A percentile compares a stretch with the other conserved stretches of the same genome.
These are phyloP conservation scores for Globisporangium recalcitrans DNA, from an alignment of 352 stramenopile species.

Conservation along the genomic window DNA sequence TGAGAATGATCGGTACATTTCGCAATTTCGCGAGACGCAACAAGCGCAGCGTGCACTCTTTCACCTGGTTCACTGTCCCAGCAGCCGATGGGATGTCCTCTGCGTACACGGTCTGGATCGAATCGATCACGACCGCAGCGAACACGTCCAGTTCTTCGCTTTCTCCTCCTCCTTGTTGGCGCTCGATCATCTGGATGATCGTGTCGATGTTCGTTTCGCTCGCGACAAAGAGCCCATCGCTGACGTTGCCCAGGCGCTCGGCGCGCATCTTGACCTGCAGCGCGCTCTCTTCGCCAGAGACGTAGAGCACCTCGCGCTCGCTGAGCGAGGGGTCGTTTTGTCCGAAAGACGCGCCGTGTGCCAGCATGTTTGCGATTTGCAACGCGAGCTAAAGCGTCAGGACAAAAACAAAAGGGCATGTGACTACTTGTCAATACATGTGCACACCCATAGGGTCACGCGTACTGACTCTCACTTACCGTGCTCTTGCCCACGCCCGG, in stretches of 20 bases:
- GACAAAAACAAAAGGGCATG: background rate
- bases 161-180: background rate
- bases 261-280: conserved; percentile 93
- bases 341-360: conserved; percentile 16
- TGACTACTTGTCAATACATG: too few species aligned
- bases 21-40: conserved; percentile 91
- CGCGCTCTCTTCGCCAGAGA: conserved; percentile 96
- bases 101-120: conserved; percentile 95
- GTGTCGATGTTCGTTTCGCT: conserved; percentile 84
- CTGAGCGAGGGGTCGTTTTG: background rate
- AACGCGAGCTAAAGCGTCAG: conserved; percentile 90
- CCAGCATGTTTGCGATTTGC: conserved; percentile 90
- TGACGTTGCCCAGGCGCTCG: conserved; percentile 71
- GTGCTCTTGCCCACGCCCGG: conserved; percentile 93
- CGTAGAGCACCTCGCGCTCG: conserved; percentile 86
- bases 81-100: conserved; percentile 76
- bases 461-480: conserved; percentile 38
- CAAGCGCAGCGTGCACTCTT: conserved; percentile 93
- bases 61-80: conserved; percentile 91
- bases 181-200: conserved; percentile 52
- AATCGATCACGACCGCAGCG: conserved; percentile 91
- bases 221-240: conserved; percentile 65
- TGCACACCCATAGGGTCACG: background rate
- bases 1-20: conserved; percentile 90
- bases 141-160: conserved; percentile 26